These are phyloP conservation scores for Leccinum barrowsii DNA, from an alignment of 768 basidiomycete genomes.

Conservation along the genomic window DNA sequence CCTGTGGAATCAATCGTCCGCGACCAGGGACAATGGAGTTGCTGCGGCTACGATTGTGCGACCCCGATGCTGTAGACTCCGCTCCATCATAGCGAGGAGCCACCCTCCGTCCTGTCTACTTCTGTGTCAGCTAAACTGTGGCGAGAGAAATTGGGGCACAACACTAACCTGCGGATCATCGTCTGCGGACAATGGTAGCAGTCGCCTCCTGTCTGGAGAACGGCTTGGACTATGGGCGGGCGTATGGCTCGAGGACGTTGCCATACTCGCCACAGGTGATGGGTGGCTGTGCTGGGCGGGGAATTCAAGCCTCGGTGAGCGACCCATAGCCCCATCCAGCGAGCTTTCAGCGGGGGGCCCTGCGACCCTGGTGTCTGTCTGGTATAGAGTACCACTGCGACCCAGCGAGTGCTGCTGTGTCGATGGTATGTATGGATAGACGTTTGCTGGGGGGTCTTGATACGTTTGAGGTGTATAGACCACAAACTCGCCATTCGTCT, in stretches of 20 bases:
- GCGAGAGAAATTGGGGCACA: not conserved
- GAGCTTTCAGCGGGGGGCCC: not conserved
- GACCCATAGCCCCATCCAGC: not conserved
- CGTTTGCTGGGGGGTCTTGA: not conserved
- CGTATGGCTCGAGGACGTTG: constrained; percentile 5
- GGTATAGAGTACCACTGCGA: not conserved
- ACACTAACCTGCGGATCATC: constrained; percentile 14
- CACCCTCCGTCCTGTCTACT: constrained; percentile 19
- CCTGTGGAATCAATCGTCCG: constrained; percentile 24
- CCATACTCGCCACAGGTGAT: constrained; percentile 20
- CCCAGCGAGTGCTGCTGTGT: not conserved
- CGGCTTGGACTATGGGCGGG: constrained; percentile 10
- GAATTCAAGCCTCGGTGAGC: constrained; percentile 9
- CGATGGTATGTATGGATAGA: not conserved
- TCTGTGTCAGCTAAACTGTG: constrained; percentile 16
- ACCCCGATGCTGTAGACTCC: not conserved
- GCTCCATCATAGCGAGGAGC: constrained; percentile 13
- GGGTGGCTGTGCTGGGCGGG: constrained; percentile 19
- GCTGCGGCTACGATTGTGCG: constrained; percentile 4
- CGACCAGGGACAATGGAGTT: constrained; percentile 9
- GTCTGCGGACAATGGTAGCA: constrained; percentile 2
- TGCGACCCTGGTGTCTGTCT: not conserved
- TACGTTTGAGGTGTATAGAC: not conserved
- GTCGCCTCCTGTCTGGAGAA: constrained; percentile 22
- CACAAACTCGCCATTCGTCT: not conserved